These are phyloP conservation scores for Ziziphus jujuba DNA, from an alignment of 306 rosid species.

Conservation along the genomic window DNA sequence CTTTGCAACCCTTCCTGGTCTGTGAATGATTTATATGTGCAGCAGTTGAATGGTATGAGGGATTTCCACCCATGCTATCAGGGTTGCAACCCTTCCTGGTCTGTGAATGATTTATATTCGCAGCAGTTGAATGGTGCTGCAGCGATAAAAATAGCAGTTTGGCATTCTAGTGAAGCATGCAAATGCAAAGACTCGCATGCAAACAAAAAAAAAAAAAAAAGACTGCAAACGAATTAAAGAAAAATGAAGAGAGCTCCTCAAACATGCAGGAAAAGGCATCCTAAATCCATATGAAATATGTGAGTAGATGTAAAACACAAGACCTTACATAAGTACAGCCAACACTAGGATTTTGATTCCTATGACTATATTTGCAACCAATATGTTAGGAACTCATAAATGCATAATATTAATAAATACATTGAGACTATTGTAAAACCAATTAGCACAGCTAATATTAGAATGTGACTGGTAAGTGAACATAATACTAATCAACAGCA, in stretches of 20 bases:
- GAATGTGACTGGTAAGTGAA: neutral
- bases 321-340: neutral
- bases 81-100: conserved; percentile 11
- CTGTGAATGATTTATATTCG: conserved; percentile 6
- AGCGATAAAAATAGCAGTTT: conserved; percentile 25
- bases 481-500: conserved; percentile 11
- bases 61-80: conserved; percentile 20
- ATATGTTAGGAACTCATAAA: neutral
- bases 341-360: neutral
- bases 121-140: conserved; percentile 35
- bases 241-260: no score
- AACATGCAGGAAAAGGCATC: no score
- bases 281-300: neutral
- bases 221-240: no score
- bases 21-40: no score
- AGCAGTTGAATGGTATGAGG: no score
- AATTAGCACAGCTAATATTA: neutral
- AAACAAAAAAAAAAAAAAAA: no score
- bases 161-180: conserved; percentile 17
- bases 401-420: neutral
- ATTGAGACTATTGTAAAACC: neutral
- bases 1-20: no score
- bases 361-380: neutral
- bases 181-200: neutral
- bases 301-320: neutral